Percentiles rank a stretch among this genome's conserved stretches.
Evolutionary conservation across 306 rosid genomes (phyloP).

Genomic region (Cucurbita pepo): DNA sequence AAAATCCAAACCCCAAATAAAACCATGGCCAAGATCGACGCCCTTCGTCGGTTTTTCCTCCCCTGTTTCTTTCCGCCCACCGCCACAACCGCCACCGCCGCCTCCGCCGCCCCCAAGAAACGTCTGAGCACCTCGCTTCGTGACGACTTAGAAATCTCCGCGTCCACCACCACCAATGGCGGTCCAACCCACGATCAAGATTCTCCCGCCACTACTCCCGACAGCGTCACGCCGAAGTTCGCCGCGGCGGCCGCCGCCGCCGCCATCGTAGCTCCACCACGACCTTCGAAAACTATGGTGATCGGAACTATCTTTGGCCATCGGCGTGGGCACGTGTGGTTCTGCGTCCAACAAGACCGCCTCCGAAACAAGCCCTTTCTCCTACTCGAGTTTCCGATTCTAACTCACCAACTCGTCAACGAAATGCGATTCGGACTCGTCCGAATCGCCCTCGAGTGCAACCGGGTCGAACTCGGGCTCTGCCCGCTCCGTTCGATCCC

Average conservation of each 20-base stretch:
- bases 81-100: neutral
- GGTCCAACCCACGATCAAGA: constrained; percentile 15
- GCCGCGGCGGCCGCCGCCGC: neutral
- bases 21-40: constrained; percentile 47
- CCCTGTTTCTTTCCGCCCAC: constrained; percentile 52
- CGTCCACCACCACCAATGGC: neutral
- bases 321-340: constrained; percentile 79
- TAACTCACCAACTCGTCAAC: constrained; percentile 56
- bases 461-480: constrained; percentile 15
- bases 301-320: constrained; percentile 79
- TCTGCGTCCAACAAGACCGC: constrained; percentile 65
- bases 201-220: constrained; percentile 17
- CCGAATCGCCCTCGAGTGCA: constrained; percentile 64
- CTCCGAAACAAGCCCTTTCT: constrained; percentile 42
- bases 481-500: constrained; percentile 62
- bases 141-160: constrained; percentile 9
- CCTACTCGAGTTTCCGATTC: constrained; percentile 62
- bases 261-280: constrained; percentile 18
- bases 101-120: constrained; percentile 29
- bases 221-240: neutral
- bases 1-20: neutral
- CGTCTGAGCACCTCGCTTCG: constrained; percentile 56
- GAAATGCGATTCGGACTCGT: constrained; percentile 78
- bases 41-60: constrained; percentile 73
- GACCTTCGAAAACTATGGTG: constrained; percentile 61